Base-by-base conservation (phyloP, 83 land plant genomes). In the Picea abies region DNA sequence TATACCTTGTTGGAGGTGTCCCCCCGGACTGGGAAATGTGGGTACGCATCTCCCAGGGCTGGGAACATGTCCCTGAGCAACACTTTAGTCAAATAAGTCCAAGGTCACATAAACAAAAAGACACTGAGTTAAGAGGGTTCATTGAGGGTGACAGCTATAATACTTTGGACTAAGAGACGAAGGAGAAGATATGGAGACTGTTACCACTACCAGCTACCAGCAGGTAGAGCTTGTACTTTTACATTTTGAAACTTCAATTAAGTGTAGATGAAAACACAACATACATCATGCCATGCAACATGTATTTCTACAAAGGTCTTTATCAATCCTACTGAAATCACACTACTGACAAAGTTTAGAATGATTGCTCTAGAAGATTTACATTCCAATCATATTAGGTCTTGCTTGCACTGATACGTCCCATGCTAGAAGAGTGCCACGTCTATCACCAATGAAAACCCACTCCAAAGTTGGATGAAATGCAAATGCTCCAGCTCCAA, bases 361-460 rank as follows among this genome's bases (percentile, higher is more conserved):
- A 63, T 26, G n/a, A 44, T 63, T 60, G 25, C 10, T 79, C 63
- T 4, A 25, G 67, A 37, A 49, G 49, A 86, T 95, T 94, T 82
- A 97, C 99, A 98, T 96, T 86, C 98, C 98, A 81, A 98, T 98
- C 98, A 98, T 90, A 81, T 63, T 92, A 25, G 99, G 99, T 49
- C 91, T 92, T 78, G 88, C 96, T 60, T 87, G 83, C 20, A 92
- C 96, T 72, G 99, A 98, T 4, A 98, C 98, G 86, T 98, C 99
- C 99, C 99, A 98, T 77, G 99, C 99, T 26, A 98, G 71, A 78
- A 98, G 94, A 66, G 99, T 87, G 58, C 99, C 99, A 81, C 94
- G 86, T 47, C 97, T 82, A 81, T 96, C 99, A 83, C 97, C 98
- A 88, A 98, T 87, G 87, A 98, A 98, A 62, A 98, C 91, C 97